phyloP scores from a whole-genome alignment of 371 early-diverging fungal species.

The Mucor mucedo region DNA sequence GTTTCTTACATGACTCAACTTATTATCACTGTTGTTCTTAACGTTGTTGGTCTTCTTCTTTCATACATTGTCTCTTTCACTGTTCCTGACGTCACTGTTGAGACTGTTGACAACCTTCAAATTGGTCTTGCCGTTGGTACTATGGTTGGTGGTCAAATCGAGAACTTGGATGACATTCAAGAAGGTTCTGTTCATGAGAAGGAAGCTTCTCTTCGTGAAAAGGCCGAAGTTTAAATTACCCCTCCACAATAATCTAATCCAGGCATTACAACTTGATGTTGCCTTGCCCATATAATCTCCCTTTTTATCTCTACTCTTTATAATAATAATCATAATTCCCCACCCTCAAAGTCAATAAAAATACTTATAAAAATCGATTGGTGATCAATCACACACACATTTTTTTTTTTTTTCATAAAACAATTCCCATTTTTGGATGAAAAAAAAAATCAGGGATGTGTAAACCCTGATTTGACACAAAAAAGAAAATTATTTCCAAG shows the following conservation, averaged over 20 bases:
- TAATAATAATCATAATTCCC: constrained; percentile 7
- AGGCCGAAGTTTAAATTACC: constrained; percentile 16
- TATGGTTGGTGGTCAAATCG: constrained; percentile 40
- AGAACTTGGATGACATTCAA: constrained; percentile 18
- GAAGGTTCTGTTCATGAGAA: constrained; percentile 18
- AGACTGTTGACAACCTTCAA: constrained; percentile 36
- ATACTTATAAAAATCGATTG: not conserved
- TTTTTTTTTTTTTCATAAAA: not conserved
- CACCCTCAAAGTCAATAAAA: too few species aligned
- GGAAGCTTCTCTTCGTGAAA: constrained; percentile 10
- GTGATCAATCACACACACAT: not conserved
- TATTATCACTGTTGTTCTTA: constrained; percentile 32
- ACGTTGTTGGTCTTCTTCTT: constrained; percentile 34
- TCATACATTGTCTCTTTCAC: constrained; percentile 37
- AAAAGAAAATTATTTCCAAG: not conserved
- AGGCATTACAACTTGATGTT: not conserved
- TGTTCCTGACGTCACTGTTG: constrained; percentile 46
- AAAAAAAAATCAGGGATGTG: not conserved
- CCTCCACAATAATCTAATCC: not conserved
- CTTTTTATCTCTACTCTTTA: not conserved
- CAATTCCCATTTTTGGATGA: not conserved
- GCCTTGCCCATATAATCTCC: not conserved
- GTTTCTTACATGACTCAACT: constrained; percentile 37
- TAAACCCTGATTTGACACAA: constrained; percentile 3
- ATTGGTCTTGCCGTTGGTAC: constrained; percentile 22